phyloP scores from a whole-genome alignment of 805 yeast species.

The Kluyveromyces starmeri region DNA sequence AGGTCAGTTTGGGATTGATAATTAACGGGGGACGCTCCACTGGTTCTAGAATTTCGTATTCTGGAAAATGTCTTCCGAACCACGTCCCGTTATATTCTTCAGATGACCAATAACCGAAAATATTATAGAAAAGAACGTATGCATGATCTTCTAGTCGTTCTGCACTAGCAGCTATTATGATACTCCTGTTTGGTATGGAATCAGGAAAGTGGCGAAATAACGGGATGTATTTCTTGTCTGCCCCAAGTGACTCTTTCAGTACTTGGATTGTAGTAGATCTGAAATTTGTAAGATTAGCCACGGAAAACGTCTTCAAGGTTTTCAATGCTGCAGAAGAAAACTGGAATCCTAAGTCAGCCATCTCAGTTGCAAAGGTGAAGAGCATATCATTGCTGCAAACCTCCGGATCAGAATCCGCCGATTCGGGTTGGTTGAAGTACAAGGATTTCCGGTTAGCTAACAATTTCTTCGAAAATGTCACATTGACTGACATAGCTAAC shows the following conservation, averaged over 20 bases:
- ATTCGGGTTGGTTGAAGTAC: not conserved
- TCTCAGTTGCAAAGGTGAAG: conserved; percentile 4
- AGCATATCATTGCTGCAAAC: conserved; percentile 3
- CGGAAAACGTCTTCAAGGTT: conserved; percentile 1
- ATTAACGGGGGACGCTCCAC: conserved; percentile 3
- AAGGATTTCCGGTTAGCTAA: conserved; percentile 3
- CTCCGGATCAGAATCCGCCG: not conserved
- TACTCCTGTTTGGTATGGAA: conserved; percentile 3
- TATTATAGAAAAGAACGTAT: not conserved
- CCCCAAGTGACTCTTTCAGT: conserved; percentile 2
- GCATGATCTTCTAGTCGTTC: not conserved
- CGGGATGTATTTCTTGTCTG: conserved; percentile 4
- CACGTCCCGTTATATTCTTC: conserved; percentile 5
- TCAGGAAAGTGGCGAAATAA: conserved; percentile 6
- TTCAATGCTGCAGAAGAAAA: conserved; percentile 1
- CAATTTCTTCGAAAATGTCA: conserved; percentile 3
- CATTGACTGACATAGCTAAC: not conserved
- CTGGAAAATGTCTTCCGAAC: conserved; percentile 4
- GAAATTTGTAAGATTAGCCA: conserved; percentile 1
- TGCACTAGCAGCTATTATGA: not conserved
- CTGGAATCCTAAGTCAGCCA: conserved; percentile 1
- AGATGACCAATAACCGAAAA: conserved; percentile 6
- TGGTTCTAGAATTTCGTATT: conserved; percentile 1
- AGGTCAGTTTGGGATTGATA: not conserved
- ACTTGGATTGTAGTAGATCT: conserved; percentile 2